Conservation (phyloP, 164 flowering plant species). For the Umbilicus rupestris region DNA sequence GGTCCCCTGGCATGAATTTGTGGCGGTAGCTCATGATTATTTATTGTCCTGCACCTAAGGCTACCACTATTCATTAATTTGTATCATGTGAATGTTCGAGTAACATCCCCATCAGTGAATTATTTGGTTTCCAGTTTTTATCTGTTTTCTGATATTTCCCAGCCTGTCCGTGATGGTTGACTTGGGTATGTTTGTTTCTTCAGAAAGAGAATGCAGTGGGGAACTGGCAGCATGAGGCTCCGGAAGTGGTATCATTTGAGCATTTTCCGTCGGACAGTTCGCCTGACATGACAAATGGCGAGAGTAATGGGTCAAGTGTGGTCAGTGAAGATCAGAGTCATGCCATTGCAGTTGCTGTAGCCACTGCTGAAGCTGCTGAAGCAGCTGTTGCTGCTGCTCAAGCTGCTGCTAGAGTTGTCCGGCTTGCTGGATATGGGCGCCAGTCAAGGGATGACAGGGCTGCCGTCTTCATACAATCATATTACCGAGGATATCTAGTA, state of each 20-base stretch:
- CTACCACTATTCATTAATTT: constrained; percentile 15
- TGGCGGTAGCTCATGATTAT: constrained; percentile 11
- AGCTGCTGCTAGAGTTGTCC: constrained; percentile 81
- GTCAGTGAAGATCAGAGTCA: constrained; percentile 43
- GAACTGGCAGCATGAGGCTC: constrained; percentile 51
- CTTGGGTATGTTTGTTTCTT: not conserved
- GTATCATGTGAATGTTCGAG: constrained; percentile 22
- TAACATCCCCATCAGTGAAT: constrained; percentile 20
- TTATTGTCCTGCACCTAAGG: constrained; percentile 25
- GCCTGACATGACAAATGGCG: constrained; percentile 46
- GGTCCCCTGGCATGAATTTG: constrained; percentile 22
- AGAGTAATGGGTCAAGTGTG: constrained; percentile 40
- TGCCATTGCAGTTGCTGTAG: constrained; percentile 76
- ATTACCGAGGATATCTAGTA: constrained; percentile 87
- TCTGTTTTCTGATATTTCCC: not conserved
- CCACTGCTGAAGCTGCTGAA: constrained; percentile 89
- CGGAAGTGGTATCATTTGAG: constrained; percentile 72
- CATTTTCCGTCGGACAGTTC: constrained; percentile 79
- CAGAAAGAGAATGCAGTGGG: constrained; percentile 43
- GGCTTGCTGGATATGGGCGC: constrained; percentile 67
- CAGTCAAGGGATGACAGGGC: constrained; percentile 77
- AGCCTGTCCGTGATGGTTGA: not conserved
- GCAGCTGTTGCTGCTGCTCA: constrained; percentile 92
- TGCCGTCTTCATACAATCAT: constrained; percentile 65
- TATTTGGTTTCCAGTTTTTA: not conserved